Base-by-base conservation (phyloP, 2,329 filamentous ascomycete species). In the Monosporascus ibericus region DNA sequence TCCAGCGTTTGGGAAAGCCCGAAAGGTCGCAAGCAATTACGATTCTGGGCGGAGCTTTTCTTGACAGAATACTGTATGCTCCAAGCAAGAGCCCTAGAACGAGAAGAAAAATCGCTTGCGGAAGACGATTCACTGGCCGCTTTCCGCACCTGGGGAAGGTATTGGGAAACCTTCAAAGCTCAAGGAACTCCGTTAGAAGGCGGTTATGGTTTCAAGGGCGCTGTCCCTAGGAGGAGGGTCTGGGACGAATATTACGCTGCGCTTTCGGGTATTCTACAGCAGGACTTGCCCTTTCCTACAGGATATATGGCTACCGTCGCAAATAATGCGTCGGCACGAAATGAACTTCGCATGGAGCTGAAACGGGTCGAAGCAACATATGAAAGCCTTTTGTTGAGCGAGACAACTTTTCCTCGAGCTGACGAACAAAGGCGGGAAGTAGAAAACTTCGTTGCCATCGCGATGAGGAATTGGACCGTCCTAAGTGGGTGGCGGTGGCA, bases 161-260 rank as follows among this genome's bases (percentile, higher is more conserved):
- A 88, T 64, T 91, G 86, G 84, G 75, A 82, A 51, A 66, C 60
- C 51, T 61, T 71, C 27, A 73, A 75, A 67, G 66, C 71, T 1
- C 65, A 65, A 50, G 65, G 63, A 14, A 67, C 74, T 3, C 70
- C 75, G 1, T 69, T 77, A 5, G 69, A 73, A 0, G 81, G 81
- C 37, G 81, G 83, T 6, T 74, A 75, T 52, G 80, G 80, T n/a
- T 79, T 81, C 61, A 76, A 77, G 55, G 80, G 81, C 20, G 75
- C 80, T 9, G 77, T 85, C 18, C 78, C 81, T 30, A 76, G 87
- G 57, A 78, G 87, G 56, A 74, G 82, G 40, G 84, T 95, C 44
- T 96, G 92, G 92, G 85, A 81, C 61, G 83, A 89, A 56, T 96
- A 96, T 68, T 96, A 96, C 66, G 73, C 82, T 44, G 82, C 87